A percentile compares a stretch with the other conserved stretches of the same genome.
Evolutionary conservation across 208 protist genomes (phyloP).

Genomic region (Trypanosoma platydactyli): DNA sequence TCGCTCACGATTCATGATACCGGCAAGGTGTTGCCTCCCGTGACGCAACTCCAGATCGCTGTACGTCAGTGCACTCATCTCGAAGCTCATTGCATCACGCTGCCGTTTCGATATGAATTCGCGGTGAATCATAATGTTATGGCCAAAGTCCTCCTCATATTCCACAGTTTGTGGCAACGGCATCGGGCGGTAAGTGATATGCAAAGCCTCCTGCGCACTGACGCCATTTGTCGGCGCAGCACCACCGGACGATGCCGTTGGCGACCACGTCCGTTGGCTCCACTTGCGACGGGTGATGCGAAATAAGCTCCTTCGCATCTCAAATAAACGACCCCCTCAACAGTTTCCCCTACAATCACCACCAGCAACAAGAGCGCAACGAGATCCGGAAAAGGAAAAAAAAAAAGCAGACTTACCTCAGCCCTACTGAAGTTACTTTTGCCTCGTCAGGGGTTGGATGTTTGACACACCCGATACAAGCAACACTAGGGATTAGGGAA

Average conservation of each 20-base stretch:
- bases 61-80: slow-evolving; percentile 66
- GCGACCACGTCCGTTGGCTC: slow-evolving; percentile 76
- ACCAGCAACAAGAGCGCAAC: background rate
- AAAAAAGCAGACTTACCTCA: background rate
- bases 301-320: slow-evolving; percentile 16
- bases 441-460: no score
- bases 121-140: slow-evolving; percentile 85
- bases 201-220: slow-evolving; percentile 73
- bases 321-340: no score
- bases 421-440: no score
- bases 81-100: slow-evolving; percentile 56
- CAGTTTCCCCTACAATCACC: no score
- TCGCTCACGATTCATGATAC: slow-evolving; percentile 80
- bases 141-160: slow-evolving; percentile 88
- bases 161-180: slow-evolving; percentile 73
- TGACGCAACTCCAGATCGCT: slow-evolving; percentile 69
- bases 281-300: slow-evolving; percentile 46
- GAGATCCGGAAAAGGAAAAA: background rate
- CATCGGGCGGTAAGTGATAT: slow-evolving; percentile 86
- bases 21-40: slow-evolving; percentile 62
- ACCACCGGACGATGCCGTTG: slow-evolving; percentile 58
- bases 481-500: no score
- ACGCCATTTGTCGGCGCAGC: slow-evolving; percentile 68
- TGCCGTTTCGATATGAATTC: slow-evolving; percentile 76
- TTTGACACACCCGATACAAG: no score